Evolutionary conservation across 176 grass and related monocot species (phyloP).

Genomic region (Melocanna baccifera): DNA sequence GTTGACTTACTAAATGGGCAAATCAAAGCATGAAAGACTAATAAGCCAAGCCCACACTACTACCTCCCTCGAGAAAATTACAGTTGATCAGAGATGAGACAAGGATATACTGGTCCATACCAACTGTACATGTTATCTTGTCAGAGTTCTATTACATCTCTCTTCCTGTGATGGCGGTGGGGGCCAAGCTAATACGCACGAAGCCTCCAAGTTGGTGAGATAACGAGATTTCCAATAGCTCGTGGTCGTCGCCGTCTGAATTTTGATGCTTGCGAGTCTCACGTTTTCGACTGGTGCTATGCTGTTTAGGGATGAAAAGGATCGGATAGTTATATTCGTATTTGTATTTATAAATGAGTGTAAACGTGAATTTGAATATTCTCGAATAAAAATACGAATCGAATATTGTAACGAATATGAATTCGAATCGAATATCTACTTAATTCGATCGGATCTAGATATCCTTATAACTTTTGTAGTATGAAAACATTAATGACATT

Average conservation of each 20-base stretch:
- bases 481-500: too few species aligned
- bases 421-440: too few species aligned
- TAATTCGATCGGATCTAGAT: too few species aligned
- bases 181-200: neutral
- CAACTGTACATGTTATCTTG: neutral
- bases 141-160: neutral
- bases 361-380: too few species aligned
- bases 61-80: neutral
- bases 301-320: too few species aligned
- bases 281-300: slow-evolving; percentile 12
- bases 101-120: neutral
- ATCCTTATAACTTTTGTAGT: too few species aligned
- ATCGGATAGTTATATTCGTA: too few species aligned
- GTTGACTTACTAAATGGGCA: neutral
- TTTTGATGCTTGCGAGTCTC: neutral
- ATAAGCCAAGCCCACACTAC: neutral
- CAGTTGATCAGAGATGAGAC: neutral
- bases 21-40: neutral
- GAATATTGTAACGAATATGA: too few species aligned
- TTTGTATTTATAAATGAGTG: too few species aligned
- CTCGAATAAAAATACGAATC: too few species aligned
- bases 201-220: neutral
- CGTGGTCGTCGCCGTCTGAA: slow-evolving; percentile 1
- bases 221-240: neutral
- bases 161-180: neutral